Evolutionary conservation across 805 yeast species (phyloP), one percentile per base, ranked within the genome.

Genomic region (Candida gorgasii): DNA sequence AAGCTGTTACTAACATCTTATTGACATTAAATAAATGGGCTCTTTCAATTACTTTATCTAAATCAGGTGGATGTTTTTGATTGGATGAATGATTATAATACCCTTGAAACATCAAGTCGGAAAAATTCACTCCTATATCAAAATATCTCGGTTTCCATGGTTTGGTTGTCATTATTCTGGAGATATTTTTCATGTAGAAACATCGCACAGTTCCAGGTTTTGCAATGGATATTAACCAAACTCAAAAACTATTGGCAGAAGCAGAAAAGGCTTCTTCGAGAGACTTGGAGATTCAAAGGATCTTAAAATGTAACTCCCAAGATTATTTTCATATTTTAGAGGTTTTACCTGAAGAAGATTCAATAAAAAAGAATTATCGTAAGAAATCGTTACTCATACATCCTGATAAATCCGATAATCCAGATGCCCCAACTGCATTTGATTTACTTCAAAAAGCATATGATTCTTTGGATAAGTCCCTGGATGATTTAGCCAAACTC

Each of bases 91-190:
- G 89, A 48, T 88, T 77, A 57, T 93, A 93, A 7, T 62, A 47
- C 1, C 99, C 99, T 36, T 72, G 75, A 60, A 87, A 93, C 93
- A 90, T 93, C 3, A 79, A 71, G 60, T 92, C 99, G 0, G 96
- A 84, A 56, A 92, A 73, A 59, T 92, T 92, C 53, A 89, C 86
- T 23, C 76, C 76, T 14, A 71, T 71, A 43, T 71, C 76, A 49
- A 67, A 71, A 48, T 70, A 71, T 31, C 70, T 58, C 22, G 75
- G 45, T 26, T 36, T 42, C 45, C 45, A 42, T 33, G 14, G 20
- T 31, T 31, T 16, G 11, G 28, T 24, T 26, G 31, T 20, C 30
- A 36, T 36, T 23, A 23, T 7, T 36, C 28, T 36, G n/a, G 4
- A 7, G 5, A 26, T 12, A 17, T 20, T 20, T 28, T 14, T 34